Evolutionary conservation across 202 grass and related monocot species (phyloP).

Genomic region (Digitaria exilis): DNA sequence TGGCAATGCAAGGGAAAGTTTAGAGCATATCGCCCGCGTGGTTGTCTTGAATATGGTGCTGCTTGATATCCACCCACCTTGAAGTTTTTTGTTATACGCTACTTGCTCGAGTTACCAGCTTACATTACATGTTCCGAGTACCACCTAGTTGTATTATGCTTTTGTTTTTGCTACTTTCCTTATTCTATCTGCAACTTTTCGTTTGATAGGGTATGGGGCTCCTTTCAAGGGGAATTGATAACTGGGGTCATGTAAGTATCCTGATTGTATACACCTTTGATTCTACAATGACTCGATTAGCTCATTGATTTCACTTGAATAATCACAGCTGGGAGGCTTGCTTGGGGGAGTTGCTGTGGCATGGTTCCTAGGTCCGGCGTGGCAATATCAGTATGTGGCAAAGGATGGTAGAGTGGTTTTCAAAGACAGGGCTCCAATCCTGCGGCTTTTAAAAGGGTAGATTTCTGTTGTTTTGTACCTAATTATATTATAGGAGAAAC

Average conservation of each 20-base stretch:
- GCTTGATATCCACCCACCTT: neutral
- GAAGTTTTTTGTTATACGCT: neutral
- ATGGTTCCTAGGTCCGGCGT: slow-evolving; percentile 69
- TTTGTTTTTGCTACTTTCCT: slow-evolving; percentile 31
- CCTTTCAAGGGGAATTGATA: slow-evolving; percentile 74
- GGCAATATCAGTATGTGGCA: slow-evolving; percentile 60
- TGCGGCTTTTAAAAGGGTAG: slow-evolving; percentile 47
- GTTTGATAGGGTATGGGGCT: slow-evolving; percentile 72
- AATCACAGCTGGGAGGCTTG: slow-evolving; percentile 86
- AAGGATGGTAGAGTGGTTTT: slow-evolving; percentile 63
- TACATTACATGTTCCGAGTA: neutral
- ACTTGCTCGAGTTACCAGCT: neutral
- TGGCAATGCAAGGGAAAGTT: slow-evolving; percentile 56
- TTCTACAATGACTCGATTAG: slow-evolving; percentile 2
- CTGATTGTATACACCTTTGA: slow-evolving; percentile 19
- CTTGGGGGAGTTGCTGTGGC: slow-evolving; percentile 76
- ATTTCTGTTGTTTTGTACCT: neutral
- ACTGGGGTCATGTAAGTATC: slow-evolving; percentile 90
- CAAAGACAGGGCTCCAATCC: slow-evolving; percentile 63
- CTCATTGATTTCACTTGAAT: slow-evolving; percentile 25
- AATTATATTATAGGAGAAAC: neutral
- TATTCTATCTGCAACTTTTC: slow-evolving; percentile 23
- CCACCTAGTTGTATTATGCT: neutral
- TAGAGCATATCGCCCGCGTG: slow-evolving; percentile 66
- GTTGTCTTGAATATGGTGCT: slow-evolving; percentile 88